Conservation (phyloP, 2,329 filamentous ascomycete genomes). For the Metarhizium sp. region DNA sequence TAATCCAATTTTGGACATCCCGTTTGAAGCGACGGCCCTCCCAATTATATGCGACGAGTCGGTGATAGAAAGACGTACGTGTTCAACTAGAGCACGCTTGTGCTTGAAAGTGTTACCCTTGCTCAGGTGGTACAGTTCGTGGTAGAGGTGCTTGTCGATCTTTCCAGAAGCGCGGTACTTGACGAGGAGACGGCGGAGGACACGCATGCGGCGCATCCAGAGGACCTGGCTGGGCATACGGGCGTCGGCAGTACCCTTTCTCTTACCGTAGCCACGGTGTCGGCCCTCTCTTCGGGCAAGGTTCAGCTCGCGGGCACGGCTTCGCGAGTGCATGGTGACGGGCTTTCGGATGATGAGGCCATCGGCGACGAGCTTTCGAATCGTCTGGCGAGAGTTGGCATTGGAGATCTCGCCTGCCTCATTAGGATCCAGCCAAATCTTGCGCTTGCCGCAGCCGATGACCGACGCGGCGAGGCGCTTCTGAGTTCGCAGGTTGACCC, state of each 20-base stretch:
- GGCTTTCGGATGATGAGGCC: conserved; percentile 99
- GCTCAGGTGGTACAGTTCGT: conserved; percentile 99
- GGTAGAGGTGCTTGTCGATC: conserved; percentile 99
- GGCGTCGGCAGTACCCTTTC: conserved; percentile 99
- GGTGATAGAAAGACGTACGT: conserved; percentile 60
- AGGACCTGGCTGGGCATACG: conserved; percentile 98
- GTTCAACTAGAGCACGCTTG: conserved; percentile 99
- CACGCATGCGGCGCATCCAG: conserved; percentile 99
- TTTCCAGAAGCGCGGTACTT: conserved; percentile 99
- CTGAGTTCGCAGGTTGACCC: conserved; percentile 99
- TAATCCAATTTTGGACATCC: not conserved
- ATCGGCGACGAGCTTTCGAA: conserved; percentile 99
- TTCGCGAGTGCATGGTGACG: conserved; percentile 98
- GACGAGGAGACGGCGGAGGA: conserved; percentile 96
- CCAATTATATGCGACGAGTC: not conserved
- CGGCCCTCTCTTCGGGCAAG: conserved; percentile 89
- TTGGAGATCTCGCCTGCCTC: conserved; percentile 99
- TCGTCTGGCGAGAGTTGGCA: conserved; percentile 99
- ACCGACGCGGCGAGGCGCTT: conserved; percentile 99
- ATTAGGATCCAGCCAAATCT: conserved; percentile 99
- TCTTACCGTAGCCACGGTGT: conserved; percentile 99
- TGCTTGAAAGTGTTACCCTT: conserved; percentile 99
- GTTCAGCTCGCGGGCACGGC: conserved; percentile 90
- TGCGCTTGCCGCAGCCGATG: conserved; percentile 98
- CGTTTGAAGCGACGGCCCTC: not conserved